phyloP scores from a whole-genome alignment of 495 filamentous ascomycete species.

The Polyplosphaeria fusca region DNA sequence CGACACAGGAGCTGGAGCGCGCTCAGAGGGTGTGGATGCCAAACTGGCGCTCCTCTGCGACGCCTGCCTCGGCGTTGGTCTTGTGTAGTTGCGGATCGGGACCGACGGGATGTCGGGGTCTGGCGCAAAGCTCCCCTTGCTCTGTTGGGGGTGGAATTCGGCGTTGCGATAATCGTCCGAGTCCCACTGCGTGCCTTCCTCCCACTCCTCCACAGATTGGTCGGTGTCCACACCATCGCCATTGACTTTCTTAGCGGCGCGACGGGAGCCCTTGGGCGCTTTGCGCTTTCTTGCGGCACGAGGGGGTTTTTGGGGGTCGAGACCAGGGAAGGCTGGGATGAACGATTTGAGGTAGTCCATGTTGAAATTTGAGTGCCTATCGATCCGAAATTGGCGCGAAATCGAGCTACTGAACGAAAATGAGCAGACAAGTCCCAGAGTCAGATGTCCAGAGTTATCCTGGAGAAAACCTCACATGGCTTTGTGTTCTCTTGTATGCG shows the following conservation, averaged over 20 bases:
- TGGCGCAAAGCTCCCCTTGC: neutral
- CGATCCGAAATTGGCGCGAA: neutral
- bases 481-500: neutral
- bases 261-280: too few relatives aligned
- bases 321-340: neutral
- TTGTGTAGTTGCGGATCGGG: neutral
- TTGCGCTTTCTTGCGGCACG: neutral
- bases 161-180: too few relatives aligned
- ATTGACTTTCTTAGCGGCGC: neutral
- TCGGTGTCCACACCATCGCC: neutral
- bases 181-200: neutral
- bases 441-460: too few relatives aligned
- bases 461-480: too few relatives aligned
- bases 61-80: neutral
- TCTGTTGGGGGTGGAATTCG: too few relatives aligned
- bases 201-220: neutral
- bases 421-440: too few relatives aligned
- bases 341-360: neutral
- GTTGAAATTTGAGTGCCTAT: neutral
- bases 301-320: neutral
- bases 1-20: too few relatives aligned
- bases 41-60: too few relatives aligned
- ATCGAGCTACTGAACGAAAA: neutral
- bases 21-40: too few relatives aligned
- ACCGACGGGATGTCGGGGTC: neutral